phyloP scores from a whole-genome alignment of 331 rosid species.

The Dryas integrifolia region DNA sequence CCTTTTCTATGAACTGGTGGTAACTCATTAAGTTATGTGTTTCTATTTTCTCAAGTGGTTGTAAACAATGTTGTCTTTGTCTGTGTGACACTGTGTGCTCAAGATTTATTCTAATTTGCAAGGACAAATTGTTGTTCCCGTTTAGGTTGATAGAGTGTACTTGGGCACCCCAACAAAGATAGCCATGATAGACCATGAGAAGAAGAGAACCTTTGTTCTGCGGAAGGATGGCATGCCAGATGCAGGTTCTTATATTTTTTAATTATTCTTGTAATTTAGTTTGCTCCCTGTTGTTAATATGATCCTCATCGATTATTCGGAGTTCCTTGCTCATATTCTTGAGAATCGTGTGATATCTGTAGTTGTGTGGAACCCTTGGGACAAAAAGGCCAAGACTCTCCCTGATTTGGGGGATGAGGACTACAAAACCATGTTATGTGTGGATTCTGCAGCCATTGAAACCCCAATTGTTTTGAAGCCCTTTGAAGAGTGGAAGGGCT shows the following conservation, averaged over 20 bases:
- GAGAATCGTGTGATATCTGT: constrained; percentile 2
- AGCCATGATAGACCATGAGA: constrained; percentile 81
- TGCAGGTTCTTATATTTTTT: constrained; percentile 43
- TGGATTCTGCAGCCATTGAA: constrained; percentile 67
- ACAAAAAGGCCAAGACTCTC: constrained; percentile 55
- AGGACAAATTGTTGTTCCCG: constrained; percentile 2
- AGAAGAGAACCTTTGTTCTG: constrained; percentile 68
- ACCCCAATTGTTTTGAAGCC: constrained; percentile 57
- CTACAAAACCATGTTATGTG: constrained; percentile 63
- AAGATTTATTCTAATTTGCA: no score
- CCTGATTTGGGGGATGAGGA: constrained; percentile 67
- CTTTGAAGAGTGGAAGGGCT: constrained; percentile 70
- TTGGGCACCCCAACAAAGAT: constrained; percentile 56
- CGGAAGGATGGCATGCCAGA: constrained; percentile 64
- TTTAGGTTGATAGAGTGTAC: constrained; percentile 63
- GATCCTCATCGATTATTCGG: neutral
- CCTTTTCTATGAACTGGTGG: neutral
- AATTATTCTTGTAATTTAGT: neutral
- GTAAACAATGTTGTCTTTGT: no score
- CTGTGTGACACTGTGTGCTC: no score
- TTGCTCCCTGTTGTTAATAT: neutral
- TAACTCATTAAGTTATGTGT: neutral
- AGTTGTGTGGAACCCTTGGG: constrained; percentile 89
- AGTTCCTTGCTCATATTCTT: neutral
- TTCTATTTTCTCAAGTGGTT: neutral